phyloP scores from a whole-genome alignment of 805 yeast species.

The Limtongozyma cylindracea region DNA sequence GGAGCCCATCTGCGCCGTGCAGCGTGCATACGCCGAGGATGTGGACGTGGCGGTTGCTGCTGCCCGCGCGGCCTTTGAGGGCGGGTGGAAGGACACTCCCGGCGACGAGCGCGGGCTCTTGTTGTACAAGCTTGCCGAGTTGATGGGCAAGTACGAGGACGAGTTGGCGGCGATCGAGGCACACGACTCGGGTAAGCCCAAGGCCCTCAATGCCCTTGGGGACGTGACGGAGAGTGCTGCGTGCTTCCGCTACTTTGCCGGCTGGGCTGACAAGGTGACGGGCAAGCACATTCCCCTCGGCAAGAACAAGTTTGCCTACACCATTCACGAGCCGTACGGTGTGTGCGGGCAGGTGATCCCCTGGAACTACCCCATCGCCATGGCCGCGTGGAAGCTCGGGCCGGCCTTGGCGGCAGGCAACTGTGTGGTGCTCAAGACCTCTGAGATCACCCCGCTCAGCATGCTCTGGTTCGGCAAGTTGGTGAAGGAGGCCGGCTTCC shows the following conservation, averaged over 20 bases:
- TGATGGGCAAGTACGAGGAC: slow-evolving; percentile 48
- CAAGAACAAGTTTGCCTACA: slow-evolving; percentile 43
- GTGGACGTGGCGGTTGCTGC: slow-evolving; percentile 71
- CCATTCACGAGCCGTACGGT: slow-evolving; percentile 78
- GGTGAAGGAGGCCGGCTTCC: slow-evolving; percentile 47
- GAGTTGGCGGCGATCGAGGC: slow-evolving; percentile 62
- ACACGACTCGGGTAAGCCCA: slow-evolving; percentile 79
- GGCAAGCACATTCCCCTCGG: slow-evolving; percentile 65
- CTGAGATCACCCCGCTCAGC: slow-evolving; percentile 81
- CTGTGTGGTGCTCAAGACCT: slow-evolving; percentile 69
- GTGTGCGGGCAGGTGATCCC: slow-evolving; percentile 93
- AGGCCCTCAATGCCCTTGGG: slow-evolving; percentile 44
- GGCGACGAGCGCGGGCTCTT: slow-evolving; percentile 43
- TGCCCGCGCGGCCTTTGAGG: slow-evolving; percentile 53
- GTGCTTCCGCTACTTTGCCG: slow-evolving; percentile 68
- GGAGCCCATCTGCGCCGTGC: slow-evolving; percentile 38
- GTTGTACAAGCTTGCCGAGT: slow-evolving; percentile 49
- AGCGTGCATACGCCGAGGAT: slow-evolving; percentile 59
- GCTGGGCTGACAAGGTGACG: slow-evolving; percentile 71
- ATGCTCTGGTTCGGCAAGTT: slow-evolving; percentile 53
- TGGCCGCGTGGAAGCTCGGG: slow-evolving; percentile 89
- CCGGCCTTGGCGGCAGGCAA: slow-evolving; percentile 87
- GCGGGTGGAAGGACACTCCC: slow-evolving; percentile 39
- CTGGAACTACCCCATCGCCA: slow-evolving; percentile 88
- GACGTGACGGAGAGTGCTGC: slow-evolving; percentile 49